These are phyloP conservation scores for Adansonia rubrostipa DNA, from an alignment of 441 rosid species.

Conservation along the genomic window DNA sequence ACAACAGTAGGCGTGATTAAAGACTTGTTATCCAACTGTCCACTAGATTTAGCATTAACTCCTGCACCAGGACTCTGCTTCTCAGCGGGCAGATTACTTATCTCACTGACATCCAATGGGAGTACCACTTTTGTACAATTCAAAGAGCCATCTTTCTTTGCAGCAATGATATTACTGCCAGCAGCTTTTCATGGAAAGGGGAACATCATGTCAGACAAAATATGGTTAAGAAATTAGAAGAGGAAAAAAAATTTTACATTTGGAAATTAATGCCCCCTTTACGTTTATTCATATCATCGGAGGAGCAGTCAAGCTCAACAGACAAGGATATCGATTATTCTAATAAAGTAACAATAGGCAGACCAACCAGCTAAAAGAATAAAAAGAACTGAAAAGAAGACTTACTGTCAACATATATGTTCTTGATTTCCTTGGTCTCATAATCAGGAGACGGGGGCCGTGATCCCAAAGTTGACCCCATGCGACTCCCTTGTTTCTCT, in stretches of 20 bases:
- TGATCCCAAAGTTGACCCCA: constrained; percentile 42
- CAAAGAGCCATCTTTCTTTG: constrained; percentile 44
- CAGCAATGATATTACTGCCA: constrained; percentile 59
- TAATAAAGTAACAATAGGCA: constrained; percentile 6
- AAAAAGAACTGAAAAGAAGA: constrained; percentile 27
- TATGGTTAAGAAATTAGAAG: not conserved
- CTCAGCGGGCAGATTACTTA: constrained; percentile 33
- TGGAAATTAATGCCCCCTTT: not conserved
- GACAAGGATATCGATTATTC: not conserved
- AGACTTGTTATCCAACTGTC: constrained; percentile 34
- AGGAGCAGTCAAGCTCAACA: not conserved
- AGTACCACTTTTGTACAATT: constrained; percentile 46
- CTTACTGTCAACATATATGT: constrained; percentile 96
- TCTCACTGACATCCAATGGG: constrained; percentile 45
- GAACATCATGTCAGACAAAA: constrained; percentile 24
- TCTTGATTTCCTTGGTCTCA: constrained; percentile 85
- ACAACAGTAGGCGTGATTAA: no score
- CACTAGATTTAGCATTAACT: constrained; percentile 46
- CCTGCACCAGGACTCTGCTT: constrained; percentile 42
- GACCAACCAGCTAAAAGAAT: constrained; percentile 11
- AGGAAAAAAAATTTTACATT: not conserved
- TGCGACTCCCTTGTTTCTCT: constrained; percentile 46
- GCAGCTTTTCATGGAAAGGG: constrained; percentile 53
- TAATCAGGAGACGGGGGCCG: constrained; percentile 63
- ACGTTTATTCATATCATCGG: not conserved